Base-by-base conservation (phyloP, 179 eudicot genomes). In the Corrigiola litoralis region DNA sequence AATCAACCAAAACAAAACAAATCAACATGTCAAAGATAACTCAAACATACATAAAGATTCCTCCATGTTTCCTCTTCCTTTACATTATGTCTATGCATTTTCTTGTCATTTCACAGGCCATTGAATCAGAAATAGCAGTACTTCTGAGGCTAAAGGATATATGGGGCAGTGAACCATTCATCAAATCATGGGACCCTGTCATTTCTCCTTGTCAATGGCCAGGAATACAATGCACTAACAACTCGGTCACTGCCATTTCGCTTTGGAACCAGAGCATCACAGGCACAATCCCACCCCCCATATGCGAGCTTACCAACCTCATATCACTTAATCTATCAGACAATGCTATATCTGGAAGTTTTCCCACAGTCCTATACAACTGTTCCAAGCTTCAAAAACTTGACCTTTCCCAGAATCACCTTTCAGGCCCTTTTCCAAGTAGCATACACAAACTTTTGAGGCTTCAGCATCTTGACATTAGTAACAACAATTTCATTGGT, bases 401-500 rank as follows among this genome's bases (percentile, higher is more conserved):
- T 2, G 72, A 76, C 72, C 74, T 89, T 28, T 76, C 86, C 2
- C 65, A 69, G 21, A 89, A 89, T 71, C 41, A 21, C 37, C 79
- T 89, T 60, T 79, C 74, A 21, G 96, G 98, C 21, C 20, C 56
- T 13, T 37, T 92, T 54, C 96, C 96, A 28, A 73, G 61, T 34
- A 81, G 79, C 53, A 58, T 87, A 9, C 44, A 81, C 72, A 72
- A 73, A 24, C 74, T 92, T 23, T 68, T 81, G 4, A 23, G 27
- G 7, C 82, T 92, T 6, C 66, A 54, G 23, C 44, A 58, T 52
- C 65, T 94, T 58, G 74, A 80, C 24, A 67, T 94, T 36, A 70
- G 82, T 21, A 78, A 27, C 21, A 94, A 90, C 51, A 87, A 83
- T 68, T 86, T 94, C 82, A 69, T 87, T 69, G 88, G 87, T 23